Base-by-base conservation (phyloP, 1,284 basidiomycete genomes). In the Tetrapyrgos nigripes region DNA sequence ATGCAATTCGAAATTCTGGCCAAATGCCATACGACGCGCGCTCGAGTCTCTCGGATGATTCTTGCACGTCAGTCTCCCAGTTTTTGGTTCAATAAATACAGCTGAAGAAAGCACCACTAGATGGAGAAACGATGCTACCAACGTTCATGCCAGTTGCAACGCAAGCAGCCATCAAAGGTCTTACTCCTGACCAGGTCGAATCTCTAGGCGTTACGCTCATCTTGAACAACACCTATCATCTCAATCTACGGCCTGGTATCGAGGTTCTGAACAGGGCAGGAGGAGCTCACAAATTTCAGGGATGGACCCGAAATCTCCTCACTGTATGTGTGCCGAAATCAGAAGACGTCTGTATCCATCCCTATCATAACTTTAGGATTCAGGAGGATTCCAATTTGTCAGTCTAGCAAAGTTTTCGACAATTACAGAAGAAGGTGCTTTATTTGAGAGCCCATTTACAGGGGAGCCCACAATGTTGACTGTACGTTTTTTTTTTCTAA, bases 101-200 rank as follows among this genome's bases (percentile, higher is more conserved):
- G 33, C 48, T 55, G 55, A 31, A 21, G 60, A 60, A n/a, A 46
- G 31, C 52, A 47, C 57, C 13, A 52, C 24, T 66, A 91, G 92
- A 94, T 77, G 91, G 90, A 10, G 76, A 82, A 44, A 94, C 92
- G 1, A 85, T 89, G 79, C 76, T 94, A 10, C 93, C 93, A 0
- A 93, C 93, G 0, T 94, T 95, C 68, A 94, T 94, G 93, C 93
- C 93, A 13, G 93, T 94, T 5, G 93, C 92, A 3, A 94, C 92
- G 3, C 93, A 94, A 71, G 92, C 88, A 24, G 90, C 92, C 2
- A 92, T 94, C 68, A 94, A 94, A 71, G 92, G 92, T 3, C 76
- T 95, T 13, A 93, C 92, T 2, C 75, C 91, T n/a, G 87, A 92
- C 55, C 93, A 95, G 72, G 85, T 93, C 46, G 91, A 93, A 68